These are phyloP conservation scores for Wickerhamiella nectarea DNA, from an alignment of 805 yeast genomes.

Conservation along the genomic window DNA sequence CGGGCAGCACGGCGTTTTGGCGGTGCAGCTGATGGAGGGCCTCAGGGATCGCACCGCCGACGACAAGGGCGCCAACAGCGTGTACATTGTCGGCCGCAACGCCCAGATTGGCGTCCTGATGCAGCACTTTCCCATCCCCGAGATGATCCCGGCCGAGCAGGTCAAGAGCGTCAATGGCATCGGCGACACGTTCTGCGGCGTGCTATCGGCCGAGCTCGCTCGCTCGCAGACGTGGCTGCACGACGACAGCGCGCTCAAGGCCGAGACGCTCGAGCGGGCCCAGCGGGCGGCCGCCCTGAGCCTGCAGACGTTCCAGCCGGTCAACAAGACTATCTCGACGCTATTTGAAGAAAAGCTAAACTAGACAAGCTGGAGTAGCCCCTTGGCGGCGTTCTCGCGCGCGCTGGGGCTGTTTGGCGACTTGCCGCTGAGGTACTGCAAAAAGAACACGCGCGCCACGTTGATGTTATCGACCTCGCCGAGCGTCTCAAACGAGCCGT, in stretches of 20 bases:
- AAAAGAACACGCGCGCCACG: conserved; percentile 51
- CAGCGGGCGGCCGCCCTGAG: conserved; percentile 29
- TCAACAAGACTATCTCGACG: conserved; percentile 17
- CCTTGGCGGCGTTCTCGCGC: conserved; percentile 12
- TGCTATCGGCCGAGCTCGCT: conserved; percentile 35
- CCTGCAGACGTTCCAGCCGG: conserved; percentile 24
- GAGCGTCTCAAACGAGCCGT: conserved; percentile 26
- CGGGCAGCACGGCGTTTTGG: conserved; percentile 50
- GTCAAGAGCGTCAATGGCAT: conserved; percentile 73
- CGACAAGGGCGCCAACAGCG: conserved; percentile 14
- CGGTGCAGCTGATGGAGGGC: conserved; percentile 27
- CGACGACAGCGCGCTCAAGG: conserved; percentile 23
- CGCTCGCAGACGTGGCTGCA: conserved; percentile 22
- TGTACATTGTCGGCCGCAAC: conserved; percentile 16
- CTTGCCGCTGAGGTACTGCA: conserved; percentile 61
- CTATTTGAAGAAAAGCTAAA: neutral
- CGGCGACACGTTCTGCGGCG: conserved; percentile 71
- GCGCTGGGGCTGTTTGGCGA: conserved; percentile 51
- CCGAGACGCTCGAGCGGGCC: conserved; percentile 23
- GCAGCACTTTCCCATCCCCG: conserved; percentile 41
- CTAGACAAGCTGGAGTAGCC: conserved; percentile 10
- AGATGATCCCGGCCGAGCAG: conserved; percentile 26
- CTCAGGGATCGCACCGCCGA: conserved; percentile 20
- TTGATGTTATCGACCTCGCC: conserved; percentile 53
- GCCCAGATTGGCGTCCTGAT: conserved; percentile 39